phyloP scores from a whole-genome alignment of 306 rosid species.

The Luffa acutangula region DNA sequence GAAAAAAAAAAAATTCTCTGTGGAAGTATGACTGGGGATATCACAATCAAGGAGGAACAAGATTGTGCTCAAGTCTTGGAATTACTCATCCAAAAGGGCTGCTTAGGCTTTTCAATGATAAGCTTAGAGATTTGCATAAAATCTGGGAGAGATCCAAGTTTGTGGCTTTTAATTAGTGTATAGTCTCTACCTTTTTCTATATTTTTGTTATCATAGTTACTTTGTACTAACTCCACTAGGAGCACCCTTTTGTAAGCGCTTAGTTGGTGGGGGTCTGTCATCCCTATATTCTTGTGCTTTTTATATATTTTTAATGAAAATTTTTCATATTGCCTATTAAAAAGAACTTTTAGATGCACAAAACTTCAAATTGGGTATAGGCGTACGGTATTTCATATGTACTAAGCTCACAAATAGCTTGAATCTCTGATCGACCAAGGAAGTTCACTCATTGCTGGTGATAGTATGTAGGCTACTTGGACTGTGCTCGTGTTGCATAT shows the following conservation, averaged over 20 bases:
- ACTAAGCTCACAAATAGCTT: neutral
- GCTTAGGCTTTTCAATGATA: neutral
- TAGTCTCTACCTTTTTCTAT: neutral
- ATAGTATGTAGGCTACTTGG: neutral
- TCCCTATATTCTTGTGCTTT: neutral
- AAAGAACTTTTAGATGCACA: neutral
- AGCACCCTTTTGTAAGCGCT: neutral
- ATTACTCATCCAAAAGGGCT: neutral
- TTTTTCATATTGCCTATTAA: neutral
- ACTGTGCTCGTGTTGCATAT: neutral
- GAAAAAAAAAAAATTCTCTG: neutral
- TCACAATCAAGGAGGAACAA: neutral
- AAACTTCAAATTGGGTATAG: neutral
- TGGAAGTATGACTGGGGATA: neutral
- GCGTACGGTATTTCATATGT: neutral
- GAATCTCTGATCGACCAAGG: neutral
- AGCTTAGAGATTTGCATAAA: neutral
- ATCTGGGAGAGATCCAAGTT: neutral
- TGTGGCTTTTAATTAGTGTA: neutral
- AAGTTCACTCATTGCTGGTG: neutral
- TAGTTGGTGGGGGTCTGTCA: neutral
- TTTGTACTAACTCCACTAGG: neutral
- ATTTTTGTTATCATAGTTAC: neutral
- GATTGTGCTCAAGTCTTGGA: neutral
- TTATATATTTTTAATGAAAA: neutral